Evolutionary conservation across 495 filamentous ascomycete species (phyloP), one percentile per base, ranked within the genome.

Genomic region (Mycothermus thermophilus): DNA sequence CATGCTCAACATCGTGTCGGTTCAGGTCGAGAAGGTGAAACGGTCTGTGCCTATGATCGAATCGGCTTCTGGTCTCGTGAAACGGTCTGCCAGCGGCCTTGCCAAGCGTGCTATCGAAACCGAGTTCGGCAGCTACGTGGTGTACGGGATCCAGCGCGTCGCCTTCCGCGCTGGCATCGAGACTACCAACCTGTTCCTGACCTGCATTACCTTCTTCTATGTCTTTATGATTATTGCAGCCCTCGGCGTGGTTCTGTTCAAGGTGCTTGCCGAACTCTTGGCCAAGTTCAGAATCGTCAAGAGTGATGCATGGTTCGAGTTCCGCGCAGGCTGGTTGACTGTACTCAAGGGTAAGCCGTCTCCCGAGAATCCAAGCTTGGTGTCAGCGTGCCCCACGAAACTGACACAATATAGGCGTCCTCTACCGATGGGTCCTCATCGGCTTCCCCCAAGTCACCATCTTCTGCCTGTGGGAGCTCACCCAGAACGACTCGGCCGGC

Each of bases 391-490:
- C n/a, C n/a, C n/a, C n/a, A n/a, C n/a, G n/a, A n/a, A n/a, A n/a
- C n/a, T 44, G 24, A 46, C 35, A 4, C 10, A 22, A 74, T n/a
- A 56, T 59, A 23, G 88, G 88, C 29, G 93, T 96, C 46, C 64
- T 97, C 39, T 97, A 86, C 69, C 77, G 90, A 29, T 58, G 93
- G 52, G 76, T 86, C 10, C 72, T 95, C 30, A 92, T 97, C 42
- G 90, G 88, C 32, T 93, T 84, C 59, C 85, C 90, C 4, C 88
- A 93, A 58, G 88, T 95, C 71, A 67, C 72, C 32, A 76, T 94
- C 13, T 71, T 96, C 16, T 93, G 85, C 54, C 67, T 95, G 39
- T 97, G 90, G 90, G 90, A 97, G 49, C 74, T 95, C 24, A 95
- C 86, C 1, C 66, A 73, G 34, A 65, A 71, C 30, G 88, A 97